Base-by-base conservation (phyloP, 129 eudicot species). In the Scalesia atractyloides region DNA sequence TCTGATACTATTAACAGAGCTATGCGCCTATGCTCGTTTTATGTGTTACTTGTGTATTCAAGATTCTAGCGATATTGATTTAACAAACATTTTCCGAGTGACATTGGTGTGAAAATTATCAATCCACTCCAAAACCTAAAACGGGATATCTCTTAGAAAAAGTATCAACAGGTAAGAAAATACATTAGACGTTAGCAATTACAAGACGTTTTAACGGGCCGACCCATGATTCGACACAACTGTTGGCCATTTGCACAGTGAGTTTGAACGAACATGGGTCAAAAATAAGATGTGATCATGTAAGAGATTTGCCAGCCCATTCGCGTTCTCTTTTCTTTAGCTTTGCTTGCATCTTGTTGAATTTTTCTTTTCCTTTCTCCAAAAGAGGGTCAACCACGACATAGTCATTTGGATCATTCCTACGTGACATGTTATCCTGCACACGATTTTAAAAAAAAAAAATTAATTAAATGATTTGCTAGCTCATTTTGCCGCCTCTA, bases 251-350 rank as follows among this genome's bases (percentile, higher is more conserved):
- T 75, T 37, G 34, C 18, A 72, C 9, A 2, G 67, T 51, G 11
- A n/a, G n/a, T n/a, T n/a, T n/a, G n/a, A n/a, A n/a, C 43, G 10
- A 18, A 64, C 67, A 65, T 20, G 13, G 20, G 37, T 36, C 14
- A 51, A 30, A 19, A 58, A 46, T 7, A 66, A 16, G 15, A n/a
- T 33, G 63, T 15, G 69, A 74, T 85, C 70, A 92, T 14, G 95
- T 87, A 68, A 93, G 96, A 57, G 98, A 90, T 68, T 82, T 87
- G 62, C 98, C 98, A 46, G 98, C 98, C 98, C 98, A 93, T 82
- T 93, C 97, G 65, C 96, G 84, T 83, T 90, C 89, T 68, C 89
- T 80, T 79, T 87, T 90, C 82, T 93, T 93, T 84, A 80, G 92
- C 82, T 86, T 93, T 11, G 98, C 97, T 78, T 80, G 88, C 97